Evolutionary conservation across 148 eudicot species (phyloP).

Genomic region (Diospyros kaki): DNA sequence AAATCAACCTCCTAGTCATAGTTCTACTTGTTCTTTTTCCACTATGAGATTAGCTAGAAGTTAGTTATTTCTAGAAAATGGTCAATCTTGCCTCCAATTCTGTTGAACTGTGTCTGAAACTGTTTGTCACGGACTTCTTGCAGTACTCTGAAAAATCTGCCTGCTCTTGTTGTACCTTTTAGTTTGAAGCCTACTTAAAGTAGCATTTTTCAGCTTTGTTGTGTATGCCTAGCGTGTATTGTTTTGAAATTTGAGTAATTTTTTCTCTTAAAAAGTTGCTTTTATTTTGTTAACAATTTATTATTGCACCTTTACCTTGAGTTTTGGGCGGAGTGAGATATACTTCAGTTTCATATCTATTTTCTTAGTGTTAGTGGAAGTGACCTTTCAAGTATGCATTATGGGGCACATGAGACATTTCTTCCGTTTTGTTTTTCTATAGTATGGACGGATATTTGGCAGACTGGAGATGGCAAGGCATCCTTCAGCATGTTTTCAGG

Average conservation of each 20-base stretch:
- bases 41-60: background rate
- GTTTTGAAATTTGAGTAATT: background rate
- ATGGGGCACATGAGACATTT: background rate
- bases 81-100: background rate
- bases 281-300: too few relatives aligned
- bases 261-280: background rate
- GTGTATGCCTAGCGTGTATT: background rate
- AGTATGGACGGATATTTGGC: constrained; percentile 20
- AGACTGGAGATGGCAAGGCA: background rate
- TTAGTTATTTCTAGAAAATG: background rate
- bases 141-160: background rate
- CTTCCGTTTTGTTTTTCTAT: background rate
- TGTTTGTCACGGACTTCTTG: background rate
- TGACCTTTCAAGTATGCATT: background rate
- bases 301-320: too few relatives aligned
- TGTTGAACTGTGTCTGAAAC: too few relatives aligned
- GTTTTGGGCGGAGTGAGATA: background rate
- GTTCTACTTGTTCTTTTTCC: background rate
- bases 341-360: background rate
- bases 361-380: background rate
- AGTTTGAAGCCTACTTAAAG: background rate
- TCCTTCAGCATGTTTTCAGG: constrained; percentile 10
- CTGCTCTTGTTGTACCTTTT: background rate
- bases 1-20: background rate
- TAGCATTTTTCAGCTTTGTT: background rate